Evolutionary conservation across 2,329 filamentous ascomycete species (phyloP), one percentile per base, ranked within the genome.

Genomic region (Neonectria hederae): DNA sequence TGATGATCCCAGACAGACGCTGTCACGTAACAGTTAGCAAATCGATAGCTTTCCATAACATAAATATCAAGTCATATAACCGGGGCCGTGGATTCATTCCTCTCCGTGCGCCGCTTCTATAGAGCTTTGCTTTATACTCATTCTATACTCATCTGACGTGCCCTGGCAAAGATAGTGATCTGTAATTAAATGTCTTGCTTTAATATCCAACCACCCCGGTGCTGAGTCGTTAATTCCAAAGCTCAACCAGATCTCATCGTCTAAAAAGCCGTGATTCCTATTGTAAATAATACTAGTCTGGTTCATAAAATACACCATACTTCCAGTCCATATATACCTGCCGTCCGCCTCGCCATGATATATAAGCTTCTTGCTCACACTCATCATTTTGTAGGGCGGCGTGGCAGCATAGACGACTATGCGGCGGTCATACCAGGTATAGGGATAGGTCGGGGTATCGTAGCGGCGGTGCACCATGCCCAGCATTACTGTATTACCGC

Each of bases 401-500:
- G 62, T 43, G 2, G 69, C 59, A n/a, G 65, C 61, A 55, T 71
- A 71, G 40, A 71, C 67, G 3, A 68, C 67, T 9, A 71, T 71
- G 19, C 67, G 69, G 30, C 69, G 69, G 40, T 71, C 69, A 38
- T 71, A 71, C 69, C 69, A 71, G 5, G 69, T 71, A 28, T 66
- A 68, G 51, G 62, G 65, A 32, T 66, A 69, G 48, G 57, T 59
- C 3, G 69, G 69, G 4, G 61, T 69, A 43, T 71, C 69, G 49
- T 71, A 71, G 22, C 69, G 69, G 56, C 65, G 71, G 65, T 71
- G 69, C n/a, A 71, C 67, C 69, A 71, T 71, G 26, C 67, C 67
- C 42, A 71, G 54, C 26, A 71, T 57, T 32, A 71, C 58, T 2
- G 69, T 71, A 54, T 71, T 71, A n/a, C 68, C 59, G 22, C 54